Percentiles rank a stretch among this genome's conserved stretches.
These are phyloP conservation scores for Gnomoniopsis smithogilvyi DNA, from an alignment of 2,329 filamentous ascomycete genomes.

Conservation along the genomic window DNA sequence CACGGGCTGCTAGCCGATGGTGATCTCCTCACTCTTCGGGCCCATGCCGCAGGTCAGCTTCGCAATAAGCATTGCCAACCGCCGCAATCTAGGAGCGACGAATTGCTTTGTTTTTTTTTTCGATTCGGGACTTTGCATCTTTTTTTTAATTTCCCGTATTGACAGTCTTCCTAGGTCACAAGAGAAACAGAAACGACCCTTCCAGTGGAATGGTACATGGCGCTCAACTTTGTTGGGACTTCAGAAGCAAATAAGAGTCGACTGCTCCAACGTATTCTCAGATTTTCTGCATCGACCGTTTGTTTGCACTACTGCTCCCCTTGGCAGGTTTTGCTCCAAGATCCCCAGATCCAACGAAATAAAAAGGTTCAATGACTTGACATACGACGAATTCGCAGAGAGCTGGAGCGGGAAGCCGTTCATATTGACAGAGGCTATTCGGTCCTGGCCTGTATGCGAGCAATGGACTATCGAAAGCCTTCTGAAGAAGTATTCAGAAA, in stretches of 20 bases:
- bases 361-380: slow-evolving; percentile 63
- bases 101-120: neutral
- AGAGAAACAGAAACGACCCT: slow-evolving; percentile 32
- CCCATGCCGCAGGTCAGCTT: neutral
- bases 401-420: slow-evolving; percentile 81
- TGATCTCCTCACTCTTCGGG: neutral
- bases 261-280: slow-evolving; percentile 80
- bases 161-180: slow-evolving; percentile 26
- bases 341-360: slow-evolving; percentile 78
- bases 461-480: slow-evolving; percentile 73
- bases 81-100: neutral
- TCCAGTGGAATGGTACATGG: slow-evolving; percentile 81
- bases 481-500: slow-evolving; percentile 58
- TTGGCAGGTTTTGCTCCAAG: slow-evolving; percentile 62
- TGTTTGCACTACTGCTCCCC: slow-evolving; percentile 74
- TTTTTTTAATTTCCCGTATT: too few relatives aligned
- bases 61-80: neutral
- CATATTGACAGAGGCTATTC: slow-evolving; percentile 78
- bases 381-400: slow-evolving; percentile 68
- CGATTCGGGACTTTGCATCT: too few relatives aligned
- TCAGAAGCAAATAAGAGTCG: slow-evolving; percentile 52
- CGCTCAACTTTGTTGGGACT: slow-evolving; percentile 71
- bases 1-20: neutral
- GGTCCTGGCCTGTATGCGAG: slow-evolving; percentile 73
- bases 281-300: slow-evolving; percentile 89